Evolutionary conservation across 352 stramenopile genomes (phyloP).

Genomic region (Nothophytophthora sp.): DNA sequence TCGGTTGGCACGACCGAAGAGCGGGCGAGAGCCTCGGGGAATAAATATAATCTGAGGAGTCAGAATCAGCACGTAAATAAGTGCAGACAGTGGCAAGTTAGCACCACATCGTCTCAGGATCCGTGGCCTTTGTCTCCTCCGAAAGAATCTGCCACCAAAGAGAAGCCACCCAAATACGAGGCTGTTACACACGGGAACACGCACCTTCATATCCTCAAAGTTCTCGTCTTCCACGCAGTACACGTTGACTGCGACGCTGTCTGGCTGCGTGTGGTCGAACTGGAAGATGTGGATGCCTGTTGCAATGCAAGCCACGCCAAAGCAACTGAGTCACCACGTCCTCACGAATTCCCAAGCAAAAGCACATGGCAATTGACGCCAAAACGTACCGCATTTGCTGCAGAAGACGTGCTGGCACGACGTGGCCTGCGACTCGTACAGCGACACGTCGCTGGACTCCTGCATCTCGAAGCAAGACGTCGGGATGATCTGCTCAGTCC

Average conservation of each 20-base stretch:
- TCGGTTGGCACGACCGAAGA: constrained; percentile 58
- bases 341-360: background rate
- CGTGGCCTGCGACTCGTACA: constrained; percentile 74
- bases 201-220: constrained; percentile 81
- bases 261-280: constrained; percentile 71
- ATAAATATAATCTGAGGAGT: constrained; percentile 77
- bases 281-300: constrained; percentile 86
- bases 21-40: constrained; percentile 62
- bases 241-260: constrained; percentile 76
- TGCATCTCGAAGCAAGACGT: constrained; percentile 84
- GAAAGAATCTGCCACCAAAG: constrained; percentile 1
- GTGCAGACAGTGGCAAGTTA: constrained; percentile 11
- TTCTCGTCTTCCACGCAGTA: constrained; percentile 84
- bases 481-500: constrained; percentile 49
- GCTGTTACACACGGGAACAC: constrained; percentile 2
- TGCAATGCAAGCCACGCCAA: background rate
- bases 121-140: no score
- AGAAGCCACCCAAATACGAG: constrained; percentile 7
- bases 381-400: constrained; percentile 62
- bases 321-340: no score
- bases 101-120: constrained; percentile 22
- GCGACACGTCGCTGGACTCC: constrained; percentile 57
- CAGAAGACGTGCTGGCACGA: constrained; percentile 82
- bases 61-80: constrained; percentile 14
- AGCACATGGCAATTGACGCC: no score